These are phyloP conservation scores for Hypoxylon lenormandii DNA, from an alignment of 495 filamentous ascomycete genomes.

Conservation along the genomic window DNA sequence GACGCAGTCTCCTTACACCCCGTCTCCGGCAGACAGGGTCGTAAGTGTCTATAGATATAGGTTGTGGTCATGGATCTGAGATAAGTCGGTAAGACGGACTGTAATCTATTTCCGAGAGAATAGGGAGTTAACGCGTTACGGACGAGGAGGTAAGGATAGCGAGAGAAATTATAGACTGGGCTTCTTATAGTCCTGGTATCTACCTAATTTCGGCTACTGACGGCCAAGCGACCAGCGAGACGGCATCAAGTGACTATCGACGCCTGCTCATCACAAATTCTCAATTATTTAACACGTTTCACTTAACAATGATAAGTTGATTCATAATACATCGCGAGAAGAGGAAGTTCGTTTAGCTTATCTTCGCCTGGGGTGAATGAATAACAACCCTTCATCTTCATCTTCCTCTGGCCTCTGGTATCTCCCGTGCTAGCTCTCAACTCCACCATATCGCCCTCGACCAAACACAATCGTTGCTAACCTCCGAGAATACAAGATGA, in stretches of 20 bases:
- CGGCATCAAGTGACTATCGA: neutral
- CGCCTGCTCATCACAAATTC: neutral
- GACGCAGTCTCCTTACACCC: too few relatives aligned
- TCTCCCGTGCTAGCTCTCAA: slow-evolving; percentile 2
- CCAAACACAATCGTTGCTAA: neutral
- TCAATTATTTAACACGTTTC: neutral
- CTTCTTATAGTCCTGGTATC: too few relatives aligned
- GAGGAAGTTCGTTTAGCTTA: slow-evolving; percentile 1
- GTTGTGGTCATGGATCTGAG: too few relatives aligned
- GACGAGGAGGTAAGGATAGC: too few relatives aligned
- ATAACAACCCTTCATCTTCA: slow-evolving; percentile 20
- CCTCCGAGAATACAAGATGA: neutral
- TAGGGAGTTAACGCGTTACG: too few relatives aligned
- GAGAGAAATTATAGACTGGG: too few relatives aligned
- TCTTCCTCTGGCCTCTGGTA: slow-evolving; percentile 24
- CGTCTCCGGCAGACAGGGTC: too few relatives aligned
- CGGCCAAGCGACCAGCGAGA: too few relatives aligned
- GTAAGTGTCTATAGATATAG: too few relatives aligned
- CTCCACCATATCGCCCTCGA: neutral
- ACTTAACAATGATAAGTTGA: neutral
- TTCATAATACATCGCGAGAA: slow-evolving; percentile 14
- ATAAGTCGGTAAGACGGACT: too few relatives aligned
- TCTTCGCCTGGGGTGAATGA: slow-evolving; percentile 10
- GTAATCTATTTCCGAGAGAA: too few relatives aligned
- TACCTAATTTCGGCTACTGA: too few relatives aligned